Percentiles rank a stretch among this genome's conserved stretches.
Evolutionary conservation across 176 grass and related monocot species (phyloP).

Genomic region (Rhipidocladum racemiflorum): DNA sequence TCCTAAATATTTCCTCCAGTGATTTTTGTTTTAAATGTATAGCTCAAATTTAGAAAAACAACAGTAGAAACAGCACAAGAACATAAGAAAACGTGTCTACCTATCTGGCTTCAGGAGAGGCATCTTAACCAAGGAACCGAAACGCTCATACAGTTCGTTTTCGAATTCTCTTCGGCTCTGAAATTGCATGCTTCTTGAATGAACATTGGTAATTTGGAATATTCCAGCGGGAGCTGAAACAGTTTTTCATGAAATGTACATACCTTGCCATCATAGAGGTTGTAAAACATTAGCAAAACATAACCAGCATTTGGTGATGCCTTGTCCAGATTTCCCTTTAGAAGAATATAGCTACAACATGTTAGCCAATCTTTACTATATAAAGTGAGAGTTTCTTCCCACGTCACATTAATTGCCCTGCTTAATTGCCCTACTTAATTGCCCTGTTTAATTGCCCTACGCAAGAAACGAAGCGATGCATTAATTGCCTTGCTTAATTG

Average conservation of each 20-base stretch:
- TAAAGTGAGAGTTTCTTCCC: no score
- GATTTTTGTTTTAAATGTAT: background rate
- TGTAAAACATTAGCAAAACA: constrained; percentile 96
- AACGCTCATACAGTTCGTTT: constrained; percentile 79
- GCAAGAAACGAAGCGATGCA: no score
- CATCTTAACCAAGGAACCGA: constrained; percentile 94
- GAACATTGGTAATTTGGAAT: constrained; percentile 11
- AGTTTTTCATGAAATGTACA: constrained; percentile 28
- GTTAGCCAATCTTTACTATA: no score
- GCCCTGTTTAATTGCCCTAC: no score
- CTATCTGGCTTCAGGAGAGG: constrained; percentile 89
- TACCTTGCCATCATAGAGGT: constrained; percentile 96
- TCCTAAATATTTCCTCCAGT: background rate
- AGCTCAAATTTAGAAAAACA: background rate
- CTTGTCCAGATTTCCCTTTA: constrained; percentile 90
- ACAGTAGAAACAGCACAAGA: background rate
- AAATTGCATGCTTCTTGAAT: constrained; percentile 35
- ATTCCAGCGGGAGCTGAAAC: constrained; percentile 24
- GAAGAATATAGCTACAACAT: constrained; percentile 31
- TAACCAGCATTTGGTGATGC: constrained; percentile 80
- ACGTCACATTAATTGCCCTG: no score
- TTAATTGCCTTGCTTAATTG: no score
- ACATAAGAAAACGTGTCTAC: constrained; percentile 33
- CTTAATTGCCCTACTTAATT: no score
- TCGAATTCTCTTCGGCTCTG: constrained; percentile 85